A percentile compares a stretch with the other conserved stretches of the same genome.
These are phyloP conservation scores for Allium cepa DNA, from an alignment of 106 monocot species.

Conservation along the genomic window DNA sequence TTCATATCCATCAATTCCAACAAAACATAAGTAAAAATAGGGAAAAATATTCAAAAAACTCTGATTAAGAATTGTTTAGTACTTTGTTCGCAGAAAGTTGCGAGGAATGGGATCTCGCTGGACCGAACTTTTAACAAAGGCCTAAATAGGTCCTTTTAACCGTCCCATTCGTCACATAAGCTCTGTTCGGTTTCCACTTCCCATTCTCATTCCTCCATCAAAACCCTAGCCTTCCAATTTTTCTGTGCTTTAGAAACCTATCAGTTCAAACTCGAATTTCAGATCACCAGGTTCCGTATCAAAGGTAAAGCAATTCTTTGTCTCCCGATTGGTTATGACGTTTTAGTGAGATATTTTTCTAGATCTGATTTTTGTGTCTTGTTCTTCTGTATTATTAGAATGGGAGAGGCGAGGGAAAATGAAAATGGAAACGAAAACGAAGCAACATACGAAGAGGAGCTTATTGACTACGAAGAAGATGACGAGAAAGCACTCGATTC, in stretches of 20 bases:
- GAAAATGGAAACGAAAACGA: constrained; percentile 6
- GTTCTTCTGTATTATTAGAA: constrained; percentile 18
- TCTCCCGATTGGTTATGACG: background rate
- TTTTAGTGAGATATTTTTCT: background rate
- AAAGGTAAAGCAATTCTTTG: background rate
- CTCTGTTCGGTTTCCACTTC: no score
- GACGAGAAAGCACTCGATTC: constrained; percentile 85
- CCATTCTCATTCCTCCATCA: background rate
- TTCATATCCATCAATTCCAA: no score
- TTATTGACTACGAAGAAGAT: constrained; percentile 96
- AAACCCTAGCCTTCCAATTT: constrained; percentile 8
- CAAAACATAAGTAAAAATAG: no score
- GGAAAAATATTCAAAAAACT: no score
- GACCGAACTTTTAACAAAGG: no score
- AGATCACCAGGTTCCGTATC: background rate
- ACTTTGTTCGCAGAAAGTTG: no score
- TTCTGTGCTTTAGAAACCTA: constrained; percentile 12
- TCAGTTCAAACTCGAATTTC: background rate
- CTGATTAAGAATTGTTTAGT: no score
- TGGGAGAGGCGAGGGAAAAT: constrained; percentile 88
- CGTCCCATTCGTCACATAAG: no score
- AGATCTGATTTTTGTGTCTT: background rate
- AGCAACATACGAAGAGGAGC: constrained; percentile 84
- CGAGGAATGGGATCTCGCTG: no score
- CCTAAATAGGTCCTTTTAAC: no score